phyloP scores from a whole-genome alignment of 805 yeast genomes.

The Wickerhamomyces alni region DNA sequence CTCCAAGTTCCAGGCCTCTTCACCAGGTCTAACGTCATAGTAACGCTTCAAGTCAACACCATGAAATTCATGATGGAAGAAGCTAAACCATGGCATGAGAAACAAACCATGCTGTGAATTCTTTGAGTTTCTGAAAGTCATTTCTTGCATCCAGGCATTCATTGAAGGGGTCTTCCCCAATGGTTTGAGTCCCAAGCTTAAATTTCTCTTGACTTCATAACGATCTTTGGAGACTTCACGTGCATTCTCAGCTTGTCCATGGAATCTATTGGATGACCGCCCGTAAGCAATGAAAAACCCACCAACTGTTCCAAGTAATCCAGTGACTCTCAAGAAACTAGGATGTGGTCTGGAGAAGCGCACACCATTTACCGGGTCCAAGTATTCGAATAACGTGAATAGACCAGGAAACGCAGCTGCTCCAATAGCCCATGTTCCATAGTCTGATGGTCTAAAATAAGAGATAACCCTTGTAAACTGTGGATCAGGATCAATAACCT shows the following conservation, averaged over 20 bases:
- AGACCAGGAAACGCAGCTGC: constrained; percentile 46
- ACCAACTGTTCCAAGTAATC: constrained; percentile 58
- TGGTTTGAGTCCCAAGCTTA: constrained; percentile 60
- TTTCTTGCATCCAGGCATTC: constrained; percentile 64
- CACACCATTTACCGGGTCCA: constrained; percentile 43
- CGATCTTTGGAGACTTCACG: constrained; percentile 70
- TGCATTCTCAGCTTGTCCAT: constrained; percentile 70
- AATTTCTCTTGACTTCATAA: constrained; percentile 60
- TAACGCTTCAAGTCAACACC: constrained; percentile 63
- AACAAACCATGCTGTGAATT: constrained; percentile 56
- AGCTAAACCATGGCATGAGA: constrained; percentile 76
- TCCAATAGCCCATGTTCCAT: constrained; percentile 40
- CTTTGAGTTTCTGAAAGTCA: constrained; percentile 73
- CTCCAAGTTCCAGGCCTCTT: constrained; percentile 19
- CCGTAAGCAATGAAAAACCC: constrained; percentile 72
- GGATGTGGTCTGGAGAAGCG: constrained; percentile 45
- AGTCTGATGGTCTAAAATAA: constrained; percentile 67
- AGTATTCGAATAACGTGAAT: constrained; percentile 37
- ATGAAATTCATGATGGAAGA: constrained; percentile 76
- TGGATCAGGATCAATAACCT: constrained; percentile 73
- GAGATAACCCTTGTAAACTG: constrained; percentile 64
- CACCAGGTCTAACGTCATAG: constrained; percentile 21
- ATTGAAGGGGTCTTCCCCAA: constrained; percentile 55
- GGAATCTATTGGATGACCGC: constrained; percentile 62
- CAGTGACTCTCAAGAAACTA: constrained; percentile 51